Percentiles rank a stretch among this genome's conserved stretches.
Conservation (phyloP, 179 eudicot genomes). For the Camellia oleifera region DNA sequence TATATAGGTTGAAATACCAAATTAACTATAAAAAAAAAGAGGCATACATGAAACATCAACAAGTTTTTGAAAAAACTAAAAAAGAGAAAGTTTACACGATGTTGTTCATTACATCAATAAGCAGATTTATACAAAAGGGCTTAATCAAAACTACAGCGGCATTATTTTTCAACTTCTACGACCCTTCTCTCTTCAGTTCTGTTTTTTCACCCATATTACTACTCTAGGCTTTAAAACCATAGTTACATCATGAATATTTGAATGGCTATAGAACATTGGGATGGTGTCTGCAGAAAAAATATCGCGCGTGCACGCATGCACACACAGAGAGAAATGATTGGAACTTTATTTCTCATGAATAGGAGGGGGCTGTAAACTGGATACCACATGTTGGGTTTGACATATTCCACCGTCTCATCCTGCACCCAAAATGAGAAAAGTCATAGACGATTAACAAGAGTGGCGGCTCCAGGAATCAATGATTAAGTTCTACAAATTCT, state of each 20-base stretch:
- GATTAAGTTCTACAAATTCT: no score
- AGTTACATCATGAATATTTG: not conserved
- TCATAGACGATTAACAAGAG: not conserved
- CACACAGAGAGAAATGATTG: not conserved
- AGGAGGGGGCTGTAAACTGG: conserved; percentile 86
- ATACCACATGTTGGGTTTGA: conserved; percentile 86
- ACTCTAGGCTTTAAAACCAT: not conserved
- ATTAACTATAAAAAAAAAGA: no score
- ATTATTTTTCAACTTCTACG: not conserved
- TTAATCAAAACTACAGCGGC: not conserved
- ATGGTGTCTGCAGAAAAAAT: not conserved
- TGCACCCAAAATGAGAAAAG: conserved; percentile 34
- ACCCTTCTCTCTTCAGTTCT: not conserved
- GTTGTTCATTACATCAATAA: not conserved
- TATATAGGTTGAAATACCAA: no score
- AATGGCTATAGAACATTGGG: not conserved
- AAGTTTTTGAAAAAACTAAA: no score
- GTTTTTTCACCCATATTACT: not conserved
- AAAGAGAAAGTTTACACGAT: no score
- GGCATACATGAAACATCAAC: not conserved
- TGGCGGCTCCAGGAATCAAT: no score
- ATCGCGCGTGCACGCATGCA: not conserved
- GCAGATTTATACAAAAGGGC: not conserved
- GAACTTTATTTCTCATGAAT: conserved; percentile 70
- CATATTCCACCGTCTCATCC: conserved; percentile 70